Evolutionary conservation across 345 rosid genomes (phyloP).

Genomic region (Pseudoturritis turrita): DNA sequence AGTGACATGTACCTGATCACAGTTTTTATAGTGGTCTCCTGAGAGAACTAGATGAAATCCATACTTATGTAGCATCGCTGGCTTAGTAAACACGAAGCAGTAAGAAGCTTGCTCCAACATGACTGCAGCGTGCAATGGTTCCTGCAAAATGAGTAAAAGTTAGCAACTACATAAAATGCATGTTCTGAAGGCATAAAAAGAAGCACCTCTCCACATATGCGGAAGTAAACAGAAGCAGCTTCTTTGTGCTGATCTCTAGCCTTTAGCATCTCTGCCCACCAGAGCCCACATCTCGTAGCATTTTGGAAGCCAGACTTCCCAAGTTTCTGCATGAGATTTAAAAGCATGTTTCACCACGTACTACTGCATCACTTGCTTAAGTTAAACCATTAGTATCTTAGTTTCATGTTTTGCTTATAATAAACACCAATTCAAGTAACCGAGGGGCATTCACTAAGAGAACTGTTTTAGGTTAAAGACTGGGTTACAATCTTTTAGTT

Average conservation of each 20-base stretch:
- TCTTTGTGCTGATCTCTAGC: constrained; percentile 80
- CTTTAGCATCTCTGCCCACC: constrained; percentile 98
- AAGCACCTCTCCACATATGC: constrained; percentile 91
- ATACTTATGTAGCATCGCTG: constrained; percentile 89
- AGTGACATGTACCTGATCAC: constrained; percentile 76
- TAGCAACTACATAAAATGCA: constrained; percentile 9
- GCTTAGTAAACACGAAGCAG: constrained; percentile 85
- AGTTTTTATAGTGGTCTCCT: constrained; percentile 85
- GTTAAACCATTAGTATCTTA: background rate
- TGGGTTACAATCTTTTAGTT: background rate
- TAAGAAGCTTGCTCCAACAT: constrained; percentile 99
- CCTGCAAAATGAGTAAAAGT: constrained; percentile 44
- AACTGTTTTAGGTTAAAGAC: constrained; percentile 6
- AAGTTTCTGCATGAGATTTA: constrained; percentile 51
- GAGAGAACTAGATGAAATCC: constrained; percentile 98
- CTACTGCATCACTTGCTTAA: constrained; percentile 3
- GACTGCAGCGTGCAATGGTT: constrained; percentile 88
- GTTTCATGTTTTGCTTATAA: constrained; percentile 16
- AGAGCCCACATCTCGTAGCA: constrained; percentile 94
- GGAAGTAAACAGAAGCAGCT: constrained; percentile 92
- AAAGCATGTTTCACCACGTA: constrained; percentile 14
- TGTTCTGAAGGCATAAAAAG: constrained; percentile 10
- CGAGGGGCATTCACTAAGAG: constrained; percentile 1
- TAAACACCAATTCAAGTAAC: constrained; percentile 15
- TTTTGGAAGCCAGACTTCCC: constrained; percentile 72